phyloP scores from a whole-genome alignment of 2,329 filamentous ascomycete species.

The Colletotrichum sp. region DNA sequence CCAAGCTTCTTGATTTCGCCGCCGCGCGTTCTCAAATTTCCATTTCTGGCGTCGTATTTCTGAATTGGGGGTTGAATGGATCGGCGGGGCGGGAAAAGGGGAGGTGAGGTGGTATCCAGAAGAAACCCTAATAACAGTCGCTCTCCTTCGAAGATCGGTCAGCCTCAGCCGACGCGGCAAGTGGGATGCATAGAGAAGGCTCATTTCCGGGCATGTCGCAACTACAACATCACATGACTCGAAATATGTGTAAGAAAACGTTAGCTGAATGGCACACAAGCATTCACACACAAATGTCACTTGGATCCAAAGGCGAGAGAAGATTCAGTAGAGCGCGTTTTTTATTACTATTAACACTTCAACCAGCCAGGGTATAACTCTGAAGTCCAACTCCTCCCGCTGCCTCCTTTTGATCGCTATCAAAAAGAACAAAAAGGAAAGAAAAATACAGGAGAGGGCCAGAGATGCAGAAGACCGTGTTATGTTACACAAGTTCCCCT shows the following conservation, averaged over 20 bases:
- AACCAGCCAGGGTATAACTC: slow-evolving; percentile 20
- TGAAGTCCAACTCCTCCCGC: background rate
- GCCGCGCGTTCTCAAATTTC: background rate
- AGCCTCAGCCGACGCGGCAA: background rate
- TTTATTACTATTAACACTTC: slow-evolving; percentile 17
- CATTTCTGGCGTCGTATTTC: background rate
- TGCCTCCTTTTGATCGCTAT: slow-evolving; percentile 8
- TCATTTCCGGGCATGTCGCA: background rate
- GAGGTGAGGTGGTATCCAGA: background rate
- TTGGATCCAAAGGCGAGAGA: background rate
- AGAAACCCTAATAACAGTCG: background rate
- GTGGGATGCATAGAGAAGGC: background rate
- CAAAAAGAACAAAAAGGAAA: background rate
- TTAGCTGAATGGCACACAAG: background rate
- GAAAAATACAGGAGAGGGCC: background rate
- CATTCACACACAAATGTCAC: background rate
- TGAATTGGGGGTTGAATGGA: background rate
- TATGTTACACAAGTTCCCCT: background rate
- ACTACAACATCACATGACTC: background rate
- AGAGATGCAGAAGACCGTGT: background rate
- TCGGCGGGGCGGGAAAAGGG: background rate
- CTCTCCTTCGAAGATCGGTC: background rate
- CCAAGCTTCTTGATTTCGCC: background rate
- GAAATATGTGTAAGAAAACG: background rate
- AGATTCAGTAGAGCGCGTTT: background rate